Base-by-base conservation (phyloP, 352 stramenopile genomes). In the Phytopythium kandeliae region DNA sequence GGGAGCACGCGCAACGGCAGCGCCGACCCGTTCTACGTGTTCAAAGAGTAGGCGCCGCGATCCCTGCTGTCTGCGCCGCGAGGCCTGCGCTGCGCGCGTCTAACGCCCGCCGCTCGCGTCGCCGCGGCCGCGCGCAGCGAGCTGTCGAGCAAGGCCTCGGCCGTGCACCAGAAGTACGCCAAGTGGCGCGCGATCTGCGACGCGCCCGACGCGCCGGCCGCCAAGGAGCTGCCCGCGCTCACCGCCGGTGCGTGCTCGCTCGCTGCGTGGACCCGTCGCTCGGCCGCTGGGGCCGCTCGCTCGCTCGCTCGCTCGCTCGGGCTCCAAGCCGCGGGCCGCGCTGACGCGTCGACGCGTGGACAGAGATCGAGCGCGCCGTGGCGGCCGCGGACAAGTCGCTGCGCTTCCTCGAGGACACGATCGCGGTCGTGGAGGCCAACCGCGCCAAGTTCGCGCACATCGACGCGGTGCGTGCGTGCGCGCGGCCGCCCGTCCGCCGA, bases 371-470 rank as follows among this genome's bases (percentile, higher is more conserved):
- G 26, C 57, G 55, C 19, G 73, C 72, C 1, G 59, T 92, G 22
- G 52, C 56, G 1, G 67, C 74, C 7, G 76, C 81, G 0, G 74
- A 90, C 54, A 86, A 89, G 54, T 89, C 81, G 31, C 48, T 90
- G 51, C 82, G 85, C 54, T 92, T 92, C 51, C 49, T 92, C 13
- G 81, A 92, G 48, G 76, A 92, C 48, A 92, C 76, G 8, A 89
- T 92, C 55, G 76, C 85, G 48, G 85, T 84, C 65, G 80, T 92
- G 42, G 78, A 90, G 42, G 73, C 74, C 43, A 89, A 92, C 58
- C 71, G 81, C 49, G 65, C 71, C 54, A 89, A 86, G 58, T 92
- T 89, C 43, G 74, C 84, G 43, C 81, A 92, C 65, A 92, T 92
- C 60, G 81, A 88, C 49, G 70, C 67, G 31, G 71, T 85, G 66